phyloP scores from a whole-genome alignment of 768 basidiomycete genomes.

The Boletus speciosus region DNA sequence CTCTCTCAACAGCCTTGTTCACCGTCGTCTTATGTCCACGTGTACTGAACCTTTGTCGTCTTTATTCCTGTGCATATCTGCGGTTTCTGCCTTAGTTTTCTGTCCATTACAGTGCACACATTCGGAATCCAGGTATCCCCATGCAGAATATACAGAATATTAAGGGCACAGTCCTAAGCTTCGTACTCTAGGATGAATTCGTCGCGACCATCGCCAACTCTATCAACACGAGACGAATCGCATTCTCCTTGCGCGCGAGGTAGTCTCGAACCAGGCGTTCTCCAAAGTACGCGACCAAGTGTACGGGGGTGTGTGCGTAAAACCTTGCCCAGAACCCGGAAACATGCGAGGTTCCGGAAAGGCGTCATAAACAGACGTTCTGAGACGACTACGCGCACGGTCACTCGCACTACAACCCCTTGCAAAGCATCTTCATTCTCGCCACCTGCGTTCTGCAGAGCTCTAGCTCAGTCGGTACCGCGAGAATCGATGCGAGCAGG shows the following conservation, averaged over 20 bases:
- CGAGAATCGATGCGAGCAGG: slow-evolving; percentile 38
- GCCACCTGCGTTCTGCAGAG: slow-evolving; percentile 72
- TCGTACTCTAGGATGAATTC: not conserved
- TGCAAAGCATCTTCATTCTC: slow-evolving; percentile 70
- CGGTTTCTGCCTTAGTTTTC: not conserved
- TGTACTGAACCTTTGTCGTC: no score
- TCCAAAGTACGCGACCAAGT: not conserved
- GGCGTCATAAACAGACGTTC: not conserved
- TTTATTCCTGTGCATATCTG: no score
- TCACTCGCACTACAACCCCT: slow-evolving; percentile 42
- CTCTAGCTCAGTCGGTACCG: slow-evolving; percentile 55
- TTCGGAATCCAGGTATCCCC: not conserved
- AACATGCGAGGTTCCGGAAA: no score
- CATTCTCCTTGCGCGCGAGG: not conserved
- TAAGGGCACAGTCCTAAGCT: not conserved
- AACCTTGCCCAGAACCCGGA: not conserved
- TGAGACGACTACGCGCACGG: not conserved
- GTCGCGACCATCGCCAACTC: not conserved
- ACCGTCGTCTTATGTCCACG: no score
- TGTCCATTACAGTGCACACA: not conserved
- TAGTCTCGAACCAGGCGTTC: not conserved
- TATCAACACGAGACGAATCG: not conserved
- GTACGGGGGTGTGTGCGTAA: no score
- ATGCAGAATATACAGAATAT: not conserved
- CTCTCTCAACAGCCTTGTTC: no score